These are phyloP conservation scores for Tetracentron sinense DNA, from an alignment of 164 flowering plant genomes.

Conservation along the genomic window DNA sequence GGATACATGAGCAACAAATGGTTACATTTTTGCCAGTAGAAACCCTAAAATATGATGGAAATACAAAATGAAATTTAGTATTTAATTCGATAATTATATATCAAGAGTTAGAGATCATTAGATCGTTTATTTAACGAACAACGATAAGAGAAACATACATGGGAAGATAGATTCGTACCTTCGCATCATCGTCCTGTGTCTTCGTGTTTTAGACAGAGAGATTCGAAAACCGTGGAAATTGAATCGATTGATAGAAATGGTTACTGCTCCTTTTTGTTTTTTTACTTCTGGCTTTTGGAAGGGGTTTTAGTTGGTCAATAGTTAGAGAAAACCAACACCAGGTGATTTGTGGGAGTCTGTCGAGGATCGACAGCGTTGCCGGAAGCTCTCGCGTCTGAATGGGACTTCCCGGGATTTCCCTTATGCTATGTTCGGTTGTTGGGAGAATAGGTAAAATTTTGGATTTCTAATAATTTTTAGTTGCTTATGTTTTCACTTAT, in stretches of 20 bases:
- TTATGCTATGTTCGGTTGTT: too few relatives aligned
- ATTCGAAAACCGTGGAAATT: neutral
- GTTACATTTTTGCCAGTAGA: neutral
- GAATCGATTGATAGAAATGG: neutral
- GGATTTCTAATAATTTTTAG: too few relatives aligned
- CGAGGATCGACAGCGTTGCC: neutral
- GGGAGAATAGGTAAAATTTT: too few relatives aligned
- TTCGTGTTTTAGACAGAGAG: neutral
- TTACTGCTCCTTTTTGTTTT: neutral
- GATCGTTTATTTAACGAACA: neutral
- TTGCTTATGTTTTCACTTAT: too few relatives aligned
- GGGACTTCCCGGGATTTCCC: too few relatives aligned
- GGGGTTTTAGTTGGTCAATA: too few relatives aligned
- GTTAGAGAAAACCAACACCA: too few relatives aligned
- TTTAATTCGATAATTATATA: neutral
- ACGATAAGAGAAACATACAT: neutral
- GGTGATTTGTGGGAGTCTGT: neutral
- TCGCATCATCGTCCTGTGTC: conserved; percentile 9
- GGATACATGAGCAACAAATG: too few relatives aligned
- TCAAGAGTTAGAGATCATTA: neutral
- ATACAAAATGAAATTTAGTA: too few relatives aligned
- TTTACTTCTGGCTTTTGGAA: too few relatives aligned
- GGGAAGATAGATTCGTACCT: neutral
- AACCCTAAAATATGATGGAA: neutral
- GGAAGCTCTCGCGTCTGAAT: too few relatives aligned